A percentile compares a stretch with the other conserved stretches of the same genome.
Conservation (phyloP, 2,329 filamentous ascomycete genomes). For the Apiospora hydei region DNA sequence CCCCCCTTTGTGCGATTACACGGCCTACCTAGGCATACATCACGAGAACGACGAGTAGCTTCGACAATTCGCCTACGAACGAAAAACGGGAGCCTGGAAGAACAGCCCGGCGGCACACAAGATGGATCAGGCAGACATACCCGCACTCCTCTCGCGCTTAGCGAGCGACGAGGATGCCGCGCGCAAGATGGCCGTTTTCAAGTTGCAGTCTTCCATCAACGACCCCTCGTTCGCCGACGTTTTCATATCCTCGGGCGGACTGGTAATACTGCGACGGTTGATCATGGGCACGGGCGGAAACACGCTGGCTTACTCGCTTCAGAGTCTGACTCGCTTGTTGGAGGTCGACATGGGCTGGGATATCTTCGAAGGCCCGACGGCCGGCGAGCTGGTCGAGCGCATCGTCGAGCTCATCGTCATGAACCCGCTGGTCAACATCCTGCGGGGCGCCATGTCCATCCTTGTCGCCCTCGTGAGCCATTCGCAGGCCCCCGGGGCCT, state of each 20-base stretch:
- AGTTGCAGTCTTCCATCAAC: conserved; percentile 92
- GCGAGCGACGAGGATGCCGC: conserved; percentile 83
- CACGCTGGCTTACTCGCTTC: conserved; percentile 92
- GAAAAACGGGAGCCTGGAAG: neutral
- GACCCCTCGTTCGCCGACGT: conserved; percentile 96
- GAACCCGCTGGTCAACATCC: conserved; percentile 95
- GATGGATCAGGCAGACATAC: conserved; percentile 74
- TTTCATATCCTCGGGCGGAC: conserved; percentile 89
- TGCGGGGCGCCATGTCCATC: conserved; percentile 95
- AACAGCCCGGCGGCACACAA: neutral
- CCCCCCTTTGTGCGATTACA: neutral
- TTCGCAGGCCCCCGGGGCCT: conserved; percentile 62
- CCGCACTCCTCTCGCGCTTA: conserved; percentile 68
- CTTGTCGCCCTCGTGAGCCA: conserved; percentile 92
- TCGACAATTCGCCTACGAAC: neutral
- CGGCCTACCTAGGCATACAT: neutral
- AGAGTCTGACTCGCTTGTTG: conserved; percentile 84
- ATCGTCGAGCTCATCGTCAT: conserved; percentile 93
- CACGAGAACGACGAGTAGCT: neutral
- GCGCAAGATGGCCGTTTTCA: conserved; percentile 99
- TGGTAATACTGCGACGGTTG: conserved; percentile 80
- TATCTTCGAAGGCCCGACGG: conserved; percentile 69
- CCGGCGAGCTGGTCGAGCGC: conserved; percentile 73
- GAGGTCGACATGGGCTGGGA: conserved; percentile 99
- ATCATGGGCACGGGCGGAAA: conserved; percentile 89